phyloP scores from a whole-genome alignment of 2,329 filamentous ascomycete species.

The Claviceps africana region DNA sequence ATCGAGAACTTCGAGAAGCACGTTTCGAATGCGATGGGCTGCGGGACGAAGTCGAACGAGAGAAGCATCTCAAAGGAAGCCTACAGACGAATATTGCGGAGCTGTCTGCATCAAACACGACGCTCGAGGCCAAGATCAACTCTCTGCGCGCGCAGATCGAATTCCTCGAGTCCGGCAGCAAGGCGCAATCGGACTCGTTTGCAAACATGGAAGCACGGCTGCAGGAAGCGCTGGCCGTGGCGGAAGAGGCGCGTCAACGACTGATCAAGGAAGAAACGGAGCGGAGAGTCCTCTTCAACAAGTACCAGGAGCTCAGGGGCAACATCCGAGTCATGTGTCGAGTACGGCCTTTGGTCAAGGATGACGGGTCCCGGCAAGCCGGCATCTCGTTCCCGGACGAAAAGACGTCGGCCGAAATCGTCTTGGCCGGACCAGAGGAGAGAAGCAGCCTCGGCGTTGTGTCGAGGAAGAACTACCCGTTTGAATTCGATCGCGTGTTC shows the following conservation, averaged over 20 bases:
- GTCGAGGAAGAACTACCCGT: slow-evolving; percentile 66
- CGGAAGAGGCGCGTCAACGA: slow-evolving; percentile 61
- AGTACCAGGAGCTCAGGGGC: slow-evolving; percentile 92
- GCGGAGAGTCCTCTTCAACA: slow-evolving; percentile 85
- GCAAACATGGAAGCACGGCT: slow-evolving; percentile 67
- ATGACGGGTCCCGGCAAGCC: slow-evolving; percentile 50
- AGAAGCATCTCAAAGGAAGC: slow-evolving; percentile 46
- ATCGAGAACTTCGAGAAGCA: slow-evolving; percentile 38
- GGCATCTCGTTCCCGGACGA: slow-evolving; percentile 68
- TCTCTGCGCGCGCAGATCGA: slow-evolving; percentile 70
- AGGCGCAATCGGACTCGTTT: slow-evolving; percentile 78
- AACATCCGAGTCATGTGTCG: slow-evolving; percentile 98
- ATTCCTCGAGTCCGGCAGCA: slow-evolving; percentile 78
- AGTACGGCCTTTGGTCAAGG: slow-evolving; percentile 59
- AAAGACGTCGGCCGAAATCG: slow-evolving; percentile 77
- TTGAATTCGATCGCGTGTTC: slow-evolving; percentile 90
- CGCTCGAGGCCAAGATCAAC: slow-evolving; percentile 60
- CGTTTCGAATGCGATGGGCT: slow-evolving; percentile 30
- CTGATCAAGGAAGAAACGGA: slow-evolving; percentile 84
- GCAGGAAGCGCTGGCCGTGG: slow-evolving; percentile 58
- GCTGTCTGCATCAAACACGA: slow-evolving; percentile 44
- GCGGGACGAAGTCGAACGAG: slow-evolving; percentile 40
- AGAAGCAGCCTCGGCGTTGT: slow-evolving; percentile 65
- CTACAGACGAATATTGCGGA: slow-evolving; percentile 41
- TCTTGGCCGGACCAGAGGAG: slow-evolving; percentile 70